Evolutionary conservation across 768 basidiomycete species (phyloP).

Genomic region (Xerocomellus chrysenteron): DNA sequence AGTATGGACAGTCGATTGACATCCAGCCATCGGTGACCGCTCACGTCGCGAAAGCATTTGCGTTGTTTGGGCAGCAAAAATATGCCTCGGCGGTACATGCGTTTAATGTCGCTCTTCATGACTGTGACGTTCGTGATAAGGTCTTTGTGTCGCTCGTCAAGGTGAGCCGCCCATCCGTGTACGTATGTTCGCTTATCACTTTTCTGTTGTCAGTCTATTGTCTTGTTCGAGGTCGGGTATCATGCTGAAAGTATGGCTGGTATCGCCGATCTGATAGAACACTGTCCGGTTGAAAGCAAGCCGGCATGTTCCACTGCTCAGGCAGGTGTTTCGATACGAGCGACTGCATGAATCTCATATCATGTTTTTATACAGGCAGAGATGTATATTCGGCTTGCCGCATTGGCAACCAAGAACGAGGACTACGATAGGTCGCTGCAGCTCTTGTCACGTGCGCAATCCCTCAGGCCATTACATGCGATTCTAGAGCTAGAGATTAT

Average conservation of each 20-base stretch:
- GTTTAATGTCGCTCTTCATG: background rate
- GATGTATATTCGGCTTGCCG: background rate
- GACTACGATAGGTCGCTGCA: background rate
- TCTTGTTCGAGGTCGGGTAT: background rate
- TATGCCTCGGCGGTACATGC: background rate
- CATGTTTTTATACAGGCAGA: background rate
- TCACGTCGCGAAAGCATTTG: constrained; percentile 1
- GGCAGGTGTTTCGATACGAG: background rate
- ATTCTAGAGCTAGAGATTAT: background rate
- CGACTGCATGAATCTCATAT: background rate
- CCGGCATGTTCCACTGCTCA: background rate
- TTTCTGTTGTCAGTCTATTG: background rate
- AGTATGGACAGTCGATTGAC: background rate
- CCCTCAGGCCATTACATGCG: background rate
- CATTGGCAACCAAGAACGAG: background rate
- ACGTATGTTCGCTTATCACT: background rate
- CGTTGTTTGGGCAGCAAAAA: constrained; percentile 1
- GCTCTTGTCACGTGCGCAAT: background rate
- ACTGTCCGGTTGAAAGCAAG: background rate
- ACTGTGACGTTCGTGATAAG: background rate
- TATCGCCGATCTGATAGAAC: background rate
- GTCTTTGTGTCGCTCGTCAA: background rate
- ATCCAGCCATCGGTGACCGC: constrained; percentile 4
- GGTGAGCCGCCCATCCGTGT: background rate
- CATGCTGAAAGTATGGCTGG: constrained; percentile 7